A percentile compares a stretch with the other conserved stretches of the same genome.
Conservation (phyloP, 73 alveolate genomes). For the Paraurostyla sp. region DNA sequence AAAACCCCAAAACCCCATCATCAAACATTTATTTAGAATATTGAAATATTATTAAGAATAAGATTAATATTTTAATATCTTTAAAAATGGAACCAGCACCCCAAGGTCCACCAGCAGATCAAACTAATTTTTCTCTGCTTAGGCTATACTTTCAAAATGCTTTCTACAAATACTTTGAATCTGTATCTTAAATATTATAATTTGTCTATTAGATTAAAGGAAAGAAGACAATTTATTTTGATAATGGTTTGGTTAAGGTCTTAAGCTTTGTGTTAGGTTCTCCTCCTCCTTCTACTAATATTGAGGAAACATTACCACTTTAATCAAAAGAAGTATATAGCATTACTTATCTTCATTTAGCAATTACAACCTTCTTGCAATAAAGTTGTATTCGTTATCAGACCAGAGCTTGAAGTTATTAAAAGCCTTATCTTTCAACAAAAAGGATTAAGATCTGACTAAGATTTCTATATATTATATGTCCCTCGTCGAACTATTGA, state of each 20-base stretch:
- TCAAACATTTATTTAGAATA: background rate
- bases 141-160: constrained; percentile 23
- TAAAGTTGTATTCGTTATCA: constrained; percentile 35
- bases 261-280: background rate
- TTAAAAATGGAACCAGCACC: constrained; percentile 20
- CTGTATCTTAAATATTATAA: background rate
- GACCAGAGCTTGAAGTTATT: constrained; percentile 45
- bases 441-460: constrained; percentile 42
- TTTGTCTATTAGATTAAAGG: constrained; percentile 9
- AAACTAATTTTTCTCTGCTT: background rate
- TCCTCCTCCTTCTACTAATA: constrained; percentile 15
- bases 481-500: constrained; percentile 77
- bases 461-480: constrained; percentile 43
- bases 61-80: background rate
- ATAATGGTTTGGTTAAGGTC: constrained; percentile 27
- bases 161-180: constrained; percentile 46
- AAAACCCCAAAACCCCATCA: constrained; percentile 26
- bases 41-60: background rate
- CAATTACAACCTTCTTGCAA: background rate
- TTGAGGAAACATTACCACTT: background rate
- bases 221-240: constrained; percentile 19
- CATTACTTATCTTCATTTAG: background rate
- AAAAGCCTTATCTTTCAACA: background rate
- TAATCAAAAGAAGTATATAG: background rate
- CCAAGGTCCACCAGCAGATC: constrained; percentile 22